phyloP scores from a whole-genome alignment of 805 yeast species.

The Vanderwaltozyma tropicalis region DNA sequence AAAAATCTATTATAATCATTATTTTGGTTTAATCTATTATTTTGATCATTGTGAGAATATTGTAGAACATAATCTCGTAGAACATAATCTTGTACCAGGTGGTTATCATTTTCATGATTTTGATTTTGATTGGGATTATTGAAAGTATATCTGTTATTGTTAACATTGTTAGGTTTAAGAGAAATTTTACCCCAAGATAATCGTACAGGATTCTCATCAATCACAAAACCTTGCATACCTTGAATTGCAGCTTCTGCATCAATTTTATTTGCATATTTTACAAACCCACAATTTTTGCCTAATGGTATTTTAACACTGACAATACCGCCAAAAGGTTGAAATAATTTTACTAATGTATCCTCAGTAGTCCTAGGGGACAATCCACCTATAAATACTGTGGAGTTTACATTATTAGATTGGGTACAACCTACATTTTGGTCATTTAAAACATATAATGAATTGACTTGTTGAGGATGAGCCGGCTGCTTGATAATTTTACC shows the following conservation, averaged over 20 bases:
- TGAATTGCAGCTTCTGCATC: constrained; percentile 72
- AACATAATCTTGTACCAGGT: not conserved
- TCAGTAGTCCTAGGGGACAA: constrained; percentile 53
- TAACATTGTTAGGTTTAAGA: constrained; percentile 3
- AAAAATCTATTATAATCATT: not conserved
- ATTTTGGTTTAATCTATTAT: too few relatives aligned
- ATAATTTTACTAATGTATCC: constrained; percentile 46
- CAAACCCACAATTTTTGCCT: constrained; percentile 74
- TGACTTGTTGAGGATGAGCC: too few relatives aligned
- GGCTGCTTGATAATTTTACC: too few relatives aligned
- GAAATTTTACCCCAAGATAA: constrained; percentile 59
- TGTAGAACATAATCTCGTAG: too few relatives aligned
- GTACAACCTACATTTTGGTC: too few relatives aligned
- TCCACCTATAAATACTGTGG: constrained; percentile 75
- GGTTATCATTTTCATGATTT: not conserved
- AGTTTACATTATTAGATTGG: constrained; percentile 35
- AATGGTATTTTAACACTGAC: constrained; percentile 64
- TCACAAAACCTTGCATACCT: constrained; percentile 68
- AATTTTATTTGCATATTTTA: constrained; percentile 52
- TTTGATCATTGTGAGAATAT: too few relatives aligned
- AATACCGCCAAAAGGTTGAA: constrained; percentile 66
- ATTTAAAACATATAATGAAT: too few relatives aligned
- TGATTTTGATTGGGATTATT: not conserved
- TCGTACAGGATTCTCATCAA: constrained; percentile 65
- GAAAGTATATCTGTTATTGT: too few relatives aligned